A percentile compares a stretch with the other conserved stretches of the same genome.
phyloP scores from a whole-genome alignment of 441 rosid species.

The Manihot esculenta region DNA sequence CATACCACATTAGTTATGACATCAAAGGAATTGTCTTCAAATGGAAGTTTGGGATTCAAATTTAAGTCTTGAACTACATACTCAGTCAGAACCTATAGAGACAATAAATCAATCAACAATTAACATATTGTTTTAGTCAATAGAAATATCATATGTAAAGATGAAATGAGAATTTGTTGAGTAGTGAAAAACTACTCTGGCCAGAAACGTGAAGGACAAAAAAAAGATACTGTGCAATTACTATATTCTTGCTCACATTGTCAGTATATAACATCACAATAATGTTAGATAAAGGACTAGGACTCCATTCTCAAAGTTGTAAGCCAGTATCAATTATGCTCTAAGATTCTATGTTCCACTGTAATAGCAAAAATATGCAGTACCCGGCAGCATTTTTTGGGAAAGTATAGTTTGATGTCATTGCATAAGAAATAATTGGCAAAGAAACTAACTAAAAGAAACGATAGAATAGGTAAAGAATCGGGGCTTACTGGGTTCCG shows the following conservation, averaged over 20 bases:
- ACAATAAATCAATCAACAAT: slow-evolving; percentile 10
- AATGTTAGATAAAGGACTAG: background rate
- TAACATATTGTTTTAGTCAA: background rate
- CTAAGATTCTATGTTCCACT: background rate
- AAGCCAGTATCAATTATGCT: background rate
- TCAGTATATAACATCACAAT: background rate
- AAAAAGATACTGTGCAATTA: no score
- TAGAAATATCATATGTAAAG: background rate
- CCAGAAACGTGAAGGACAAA: background rate
- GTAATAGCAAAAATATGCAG: background rate
- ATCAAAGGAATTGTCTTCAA: slow-evolving; percentile 82
- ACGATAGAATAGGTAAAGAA: background rate
- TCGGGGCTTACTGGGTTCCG: slow-evolving; percentile 54
- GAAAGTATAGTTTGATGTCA: background rate
- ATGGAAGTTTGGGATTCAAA: slow-evolving; percentile 73
- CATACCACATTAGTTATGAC: slow-evolving; percentile 88
- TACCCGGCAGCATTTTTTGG: background rate
- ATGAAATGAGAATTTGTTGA: background rate
- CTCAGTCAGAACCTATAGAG: slow-evolving; percentile 70
- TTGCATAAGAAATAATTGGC: background rate
- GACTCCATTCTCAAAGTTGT: background rate
- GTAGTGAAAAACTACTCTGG: background rate
- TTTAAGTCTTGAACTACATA: slow-evolving; percentile 85
- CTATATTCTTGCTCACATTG: no score
- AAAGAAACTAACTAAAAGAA: background rate